These are phyloP conservation scores for Cenchrus purpureus DNA, from an alignment of 176 grass and related monocot species.

Conservation along the genomic window DNA sequence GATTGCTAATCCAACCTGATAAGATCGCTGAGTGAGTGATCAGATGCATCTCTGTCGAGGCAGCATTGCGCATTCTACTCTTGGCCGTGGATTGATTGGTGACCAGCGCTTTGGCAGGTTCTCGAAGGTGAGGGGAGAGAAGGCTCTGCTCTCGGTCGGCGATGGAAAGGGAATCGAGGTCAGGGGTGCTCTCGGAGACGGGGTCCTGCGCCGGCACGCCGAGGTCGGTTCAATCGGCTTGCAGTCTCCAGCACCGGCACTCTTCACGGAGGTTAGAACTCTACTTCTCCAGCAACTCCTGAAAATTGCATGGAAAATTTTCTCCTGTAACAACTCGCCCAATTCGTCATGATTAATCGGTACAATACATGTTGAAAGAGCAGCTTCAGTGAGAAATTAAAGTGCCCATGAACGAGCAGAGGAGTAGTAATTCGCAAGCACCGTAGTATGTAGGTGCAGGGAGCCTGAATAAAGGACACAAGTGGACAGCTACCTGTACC, in stretches of 20 bases:
- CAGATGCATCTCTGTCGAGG: neutral
- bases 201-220: constrained; percentile 55
- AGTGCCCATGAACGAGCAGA: neutral
- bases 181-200: constrained; percentile 52
- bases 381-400: neutral
- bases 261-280: constrained; percentile 43
- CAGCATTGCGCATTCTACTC: neutral
- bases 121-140: constrained; percentile 23
- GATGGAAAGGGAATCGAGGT: constrained; percentile 53
- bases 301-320: neutral
- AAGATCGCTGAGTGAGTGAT: neutral
- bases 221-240: constrained; percentile 24
- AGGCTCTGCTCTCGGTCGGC: neutral
- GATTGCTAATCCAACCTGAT: constrained; percentile 12
- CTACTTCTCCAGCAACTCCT: neutral
- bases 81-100: constrained; percentile 2
- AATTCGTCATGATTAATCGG: neutral
- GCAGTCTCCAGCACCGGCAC: constrained; percentile 40
- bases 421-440: neutral
- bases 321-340: neutral
- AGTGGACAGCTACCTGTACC: neutral
- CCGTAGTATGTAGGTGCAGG: neutral
- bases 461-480: neutral
- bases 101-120: constrained; percentile 34
- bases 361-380: neutral